phyloP scores from a whole-genome alignment of 345 rosid species.

The Ricinus communis region DNA sequence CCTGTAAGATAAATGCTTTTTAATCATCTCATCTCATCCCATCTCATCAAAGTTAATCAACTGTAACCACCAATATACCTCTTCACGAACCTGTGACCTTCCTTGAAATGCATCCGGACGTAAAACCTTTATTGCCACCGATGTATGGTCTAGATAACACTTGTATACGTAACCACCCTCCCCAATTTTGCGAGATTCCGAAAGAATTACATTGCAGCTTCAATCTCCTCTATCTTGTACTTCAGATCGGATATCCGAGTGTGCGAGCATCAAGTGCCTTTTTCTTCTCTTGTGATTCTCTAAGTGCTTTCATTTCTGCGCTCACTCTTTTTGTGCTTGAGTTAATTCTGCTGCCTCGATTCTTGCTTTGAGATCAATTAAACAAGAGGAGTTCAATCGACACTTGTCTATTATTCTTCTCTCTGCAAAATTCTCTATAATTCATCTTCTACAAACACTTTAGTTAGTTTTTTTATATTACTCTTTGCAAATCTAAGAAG shows the following conservation, averaged over 20 bases:
- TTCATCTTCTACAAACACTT: too few species aligned
- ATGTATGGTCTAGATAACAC: not conserved
- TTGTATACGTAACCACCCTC: slow-evolving; percentile 1
- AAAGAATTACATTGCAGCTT: not conserved
- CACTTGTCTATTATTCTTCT: too few species aligned
- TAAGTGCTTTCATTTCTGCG: not conserved
- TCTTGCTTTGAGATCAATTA: not conserved
- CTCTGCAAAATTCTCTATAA: too few species aligned
- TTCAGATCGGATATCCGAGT: not conserved
- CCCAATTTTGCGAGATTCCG: not conserved
- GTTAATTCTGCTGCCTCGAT: not conserved
- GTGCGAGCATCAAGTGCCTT: not conserved
- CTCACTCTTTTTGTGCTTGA: not conserved
- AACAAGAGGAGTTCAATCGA: too few species aligned
- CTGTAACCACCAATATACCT: not conserved
- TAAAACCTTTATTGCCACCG: not conserved
- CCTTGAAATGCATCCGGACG: not conserved
- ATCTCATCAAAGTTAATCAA: too few species aligned
- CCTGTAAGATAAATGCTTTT: not conserved
- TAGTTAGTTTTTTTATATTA: too few species aligned
- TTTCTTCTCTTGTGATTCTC: not conserved
- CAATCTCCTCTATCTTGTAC: not conserved
- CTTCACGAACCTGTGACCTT: not conserved
- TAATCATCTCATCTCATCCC: not conserved
- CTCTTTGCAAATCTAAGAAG: too few species aligned